Evolutionary conservation across 1,284 basidiomycete species (phyloP), one percentile per base, ranked within the genome.

Genomic region (Leccinum fallax): DNA sequence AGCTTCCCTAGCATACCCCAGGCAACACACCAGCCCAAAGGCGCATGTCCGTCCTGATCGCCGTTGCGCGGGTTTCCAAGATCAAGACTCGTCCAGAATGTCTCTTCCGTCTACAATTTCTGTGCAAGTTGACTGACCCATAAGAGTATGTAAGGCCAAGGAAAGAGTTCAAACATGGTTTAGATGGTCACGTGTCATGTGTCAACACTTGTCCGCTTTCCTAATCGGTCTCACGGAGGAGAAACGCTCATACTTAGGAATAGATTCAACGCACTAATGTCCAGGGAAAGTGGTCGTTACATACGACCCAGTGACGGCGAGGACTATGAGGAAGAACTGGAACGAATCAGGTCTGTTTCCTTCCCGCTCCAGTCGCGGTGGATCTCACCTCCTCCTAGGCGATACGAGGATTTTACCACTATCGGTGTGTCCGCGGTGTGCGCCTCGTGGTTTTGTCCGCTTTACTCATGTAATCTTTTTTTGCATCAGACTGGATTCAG

Each of bases 391-490:
- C 43, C 36, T 71, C 56, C 65, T 70, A 92, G 89, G 67, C 87
- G 87, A 61, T 91, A 92, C 78, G 86, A 90, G 77, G 94, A 96
- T 78, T 96, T 97, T 72, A 90, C 88, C 26, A 90, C 89, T 34
- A 90, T 90, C 60, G 89, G 88, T 87, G 66, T 69, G 81, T 75
- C 55, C 60, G 66, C 63, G 64, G 69, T 60, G 10, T 58, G 36
- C 38, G 43, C 62, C 59, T 63, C 60, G 28, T 62, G 52, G 43
- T 57, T 56, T 40, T 53, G 15, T 60, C 64, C 49, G 49, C 36
- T 55, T 21, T 53, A n/a, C 56, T 65, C 59, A 59, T 60, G 58
- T 58, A 55, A 61, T 60, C 15, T 2, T 36, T 52, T 55, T 61
- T 53, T 30, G 19, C 60, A 28, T 51, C 64, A 82, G 95, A 98